Evolutionary conservation across 495 filamentous ascomycete species (phyloP).

Genomic region (Saxispiralis lemnorum): DNA sequence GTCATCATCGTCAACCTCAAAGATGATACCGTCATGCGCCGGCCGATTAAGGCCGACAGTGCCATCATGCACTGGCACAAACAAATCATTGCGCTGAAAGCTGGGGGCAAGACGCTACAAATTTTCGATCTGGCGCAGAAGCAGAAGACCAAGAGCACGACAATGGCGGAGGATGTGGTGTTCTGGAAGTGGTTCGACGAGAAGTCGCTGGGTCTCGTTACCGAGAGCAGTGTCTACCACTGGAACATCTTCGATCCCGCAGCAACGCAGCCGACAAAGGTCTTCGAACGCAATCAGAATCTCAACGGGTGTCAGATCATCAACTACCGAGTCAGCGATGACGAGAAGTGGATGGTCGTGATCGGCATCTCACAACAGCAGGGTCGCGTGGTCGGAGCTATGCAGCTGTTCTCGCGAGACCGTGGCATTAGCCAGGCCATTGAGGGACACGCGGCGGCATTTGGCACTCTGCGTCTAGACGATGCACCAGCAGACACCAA

Average conservation of each 20-base stretch:
- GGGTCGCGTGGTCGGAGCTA: conserved; percentile 81
- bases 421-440: conserved; percentile 94
- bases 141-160: conserved; percentile 81
- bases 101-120: conserved; percentile 79
- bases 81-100: conserved; percentile 91
- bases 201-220: conserved; percentile 69
- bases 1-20: conserved; percentile 95
- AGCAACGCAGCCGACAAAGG: conserved; percentile 62
- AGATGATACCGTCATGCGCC: conserved; percentile 81
- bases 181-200: conserved; percentile 99
- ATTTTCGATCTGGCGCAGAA: conserved; percentile 89
- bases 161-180: conserved; percentile 88
- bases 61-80: conserved; percentile 98
- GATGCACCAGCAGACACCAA: conserved; percentile 80
- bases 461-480: conserved; percentile 75
- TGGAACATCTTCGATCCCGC: conserved; percentile 83
- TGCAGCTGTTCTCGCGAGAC: conserved; percentile 93
- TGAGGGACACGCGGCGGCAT: conserved; percentile 91
- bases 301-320: conserved; percentile 92
- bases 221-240: conserved; percentile 78
- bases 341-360: conserved; percentile 95
- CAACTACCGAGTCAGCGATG: conserved; percentile 91
- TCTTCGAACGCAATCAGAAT: conserved; percentile 84
- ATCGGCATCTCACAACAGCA: conserved; percentile 88
- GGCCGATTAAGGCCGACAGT: conserved; percentile 97